Base-by-base conservation (phyloP, 352 stramenopile species). In the Pythium phragmitis region DNA sequence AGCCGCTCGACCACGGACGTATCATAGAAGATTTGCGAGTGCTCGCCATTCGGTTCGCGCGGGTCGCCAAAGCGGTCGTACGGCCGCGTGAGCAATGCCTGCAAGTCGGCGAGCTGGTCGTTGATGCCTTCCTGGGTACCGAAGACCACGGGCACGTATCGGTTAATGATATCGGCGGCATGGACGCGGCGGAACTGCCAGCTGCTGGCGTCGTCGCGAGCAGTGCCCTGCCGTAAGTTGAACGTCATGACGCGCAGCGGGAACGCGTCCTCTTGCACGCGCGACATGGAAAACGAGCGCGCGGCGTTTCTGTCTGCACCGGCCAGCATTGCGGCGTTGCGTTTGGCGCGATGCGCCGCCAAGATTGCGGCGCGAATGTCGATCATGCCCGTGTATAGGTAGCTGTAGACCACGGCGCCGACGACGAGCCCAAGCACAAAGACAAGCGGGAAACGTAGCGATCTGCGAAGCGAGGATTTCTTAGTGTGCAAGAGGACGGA, bases 11-110 rank as follows among this genome's bases (percentile, higher is more conserved):
- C 55, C 4, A 76, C 58, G 4, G 61, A 63, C n/a, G 68, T 33
- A 46, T 79, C 72, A 55, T 76, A 79, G 21, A 79, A 79, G 41
- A 79, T 74, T 63, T 79, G 69, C 14, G 66, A 54, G 45, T 76
- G 63, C 62, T 79, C 72, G 21, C 61, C 65, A 39, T 71, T 66
- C 0, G 28, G n/a, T 47, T 76, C 69, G 11, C 72, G 60, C 26
- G 63, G 45, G 1, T 69, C 57, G 26, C 72, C 72, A 49, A 73
- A 79, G 34, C 72, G 72, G 21, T 74, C 62, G 55, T 79, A 79
- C 4, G 63, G 71, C 2, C 55, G 58, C 4, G 51, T 21, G 3
- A 79, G 56, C 6, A 71, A 58, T 33, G 46, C 6, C n/a, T 76
- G 66, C 14, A 74, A 57, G 19, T 79, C 68, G 3, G 28, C 61